These are phyloP conservation scores for Avena sativa DNA, from an alignment of 176 grass and related monocot genomes.

Conservation along the genomic window DNA sequence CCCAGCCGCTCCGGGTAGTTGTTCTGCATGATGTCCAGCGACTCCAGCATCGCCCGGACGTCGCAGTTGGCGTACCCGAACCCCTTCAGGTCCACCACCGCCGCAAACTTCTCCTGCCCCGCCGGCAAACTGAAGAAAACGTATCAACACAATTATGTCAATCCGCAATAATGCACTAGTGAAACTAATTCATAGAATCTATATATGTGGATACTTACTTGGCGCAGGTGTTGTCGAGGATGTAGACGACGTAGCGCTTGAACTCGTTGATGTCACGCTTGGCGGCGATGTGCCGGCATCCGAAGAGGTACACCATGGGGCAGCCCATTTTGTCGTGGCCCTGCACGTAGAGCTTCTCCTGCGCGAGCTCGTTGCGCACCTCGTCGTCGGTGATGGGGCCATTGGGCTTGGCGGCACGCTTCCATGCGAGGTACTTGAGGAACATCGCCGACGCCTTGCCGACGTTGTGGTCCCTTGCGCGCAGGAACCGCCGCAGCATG, in stretches of 20 bases:
- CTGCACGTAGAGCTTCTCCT: slow-evolving; percentile 62
- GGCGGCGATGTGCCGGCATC: slow-evolving; percentile 48
- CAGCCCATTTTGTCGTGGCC: slow-evolving; percentile 58
- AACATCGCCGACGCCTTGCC: slow-evolving; percentile 66
- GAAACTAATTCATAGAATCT: no score
- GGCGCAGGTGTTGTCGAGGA: slow-evolving; percentile 55
- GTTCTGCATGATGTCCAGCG: slow-evolving; percentile 82
- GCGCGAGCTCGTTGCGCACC: slow-evolving; percentile 56
- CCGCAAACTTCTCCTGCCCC: slow-evolving; percentile 70
- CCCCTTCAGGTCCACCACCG: slow-evolving; percentile 64
- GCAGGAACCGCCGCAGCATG: slow-evolving; percentile 64
- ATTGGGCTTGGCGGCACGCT: slow-evolving; percentile 51
- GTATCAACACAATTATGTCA: neutral
- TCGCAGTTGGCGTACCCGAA: slow-evolving; percentile 83
- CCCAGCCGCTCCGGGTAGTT: slow-evolving; percentile 77
- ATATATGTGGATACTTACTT: neutral
- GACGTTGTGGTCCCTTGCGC: slow-evolving; percentile 53
- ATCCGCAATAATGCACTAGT: no score
- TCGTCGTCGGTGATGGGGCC: slow-evolving; percentile 49
- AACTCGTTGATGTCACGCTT: slow-evolving; percentile 68
- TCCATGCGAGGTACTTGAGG: slow-evolving; percentile 77
- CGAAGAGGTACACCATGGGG: slow-evolving; percentile 53
- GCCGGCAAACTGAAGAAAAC: slow-evolving; percentile 43
- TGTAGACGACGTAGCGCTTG: slow-evolving; percentile 50
- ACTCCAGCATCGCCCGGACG: slow-evolving; percentile 61